Percentiles rank a stretch among this genome's conserved stretches.
These are phyloP conservation scores for Apiospora aurea DNA, from an alignment of 2,329 filamentous ascomycete species.

Conservation along the genomic window DNA sequence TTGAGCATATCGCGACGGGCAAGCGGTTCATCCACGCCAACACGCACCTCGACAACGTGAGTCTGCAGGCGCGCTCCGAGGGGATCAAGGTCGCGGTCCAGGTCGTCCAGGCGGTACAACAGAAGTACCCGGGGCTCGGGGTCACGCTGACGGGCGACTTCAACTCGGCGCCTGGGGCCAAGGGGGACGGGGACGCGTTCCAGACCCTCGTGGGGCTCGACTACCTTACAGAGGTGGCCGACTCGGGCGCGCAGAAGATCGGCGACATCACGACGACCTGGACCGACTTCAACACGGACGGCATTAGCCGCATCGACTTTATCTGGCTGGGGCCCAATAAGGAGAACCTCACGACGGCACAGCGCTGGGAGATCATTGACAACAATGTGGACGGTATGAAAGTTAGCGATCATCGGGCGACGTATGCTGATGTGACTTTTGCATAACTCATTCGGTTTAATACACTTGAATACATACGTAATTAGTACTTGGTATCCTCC, in stretches of 20 bases:
- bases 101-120: slow-evolving; percentile 58
- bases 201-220: slow-evolving; percentile 36
- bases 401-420: slow-evolving; percentile 70
- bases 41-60: slow-evolving; percentile 74
- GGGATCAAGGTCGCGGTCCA: slow-evolving; percentile 59
- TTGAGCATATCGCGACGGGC: slow-evolving; percentile 58
- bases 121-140: slow-evolving; percentile 50
- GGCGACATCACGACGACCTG: slow-evolving; percentile 60
- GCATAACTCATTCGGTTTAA: neutral
- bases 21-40: slow-evolving; percentile 65
- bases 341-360: slow-evolving; percentile 29
- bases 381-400: slow-evolving; percentile 72
- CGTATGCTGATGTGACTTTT: slow-evolving; percentile 63
- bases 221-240: slow-evolving; percentile 52
- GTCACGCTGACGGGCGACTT: slow-evolving; percentile 73
- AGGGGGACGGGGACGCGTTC: slow-evolving; percentile 61
- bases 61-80: slow-evolving; percentile 60
- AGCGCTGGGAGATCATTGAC: slow-evolving; percentile 54
- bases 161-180: slow-evolving; percentile 65
- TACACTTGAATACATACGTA: neutral
- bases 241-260: slow-evolving; percentile 40
- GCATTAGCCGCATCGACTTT: slow-evolving; percentile 65
- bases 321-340: slow-evolving; percentile 61
- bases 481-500: neutral
- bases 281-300: slow-evolving; percentile 65